Percentiles rank a stretch among this genome's conserved stretches.
phyloP scores from a whole-genome alignment of 257 asterid species.

The Lavandula angustifolia region DNA sequence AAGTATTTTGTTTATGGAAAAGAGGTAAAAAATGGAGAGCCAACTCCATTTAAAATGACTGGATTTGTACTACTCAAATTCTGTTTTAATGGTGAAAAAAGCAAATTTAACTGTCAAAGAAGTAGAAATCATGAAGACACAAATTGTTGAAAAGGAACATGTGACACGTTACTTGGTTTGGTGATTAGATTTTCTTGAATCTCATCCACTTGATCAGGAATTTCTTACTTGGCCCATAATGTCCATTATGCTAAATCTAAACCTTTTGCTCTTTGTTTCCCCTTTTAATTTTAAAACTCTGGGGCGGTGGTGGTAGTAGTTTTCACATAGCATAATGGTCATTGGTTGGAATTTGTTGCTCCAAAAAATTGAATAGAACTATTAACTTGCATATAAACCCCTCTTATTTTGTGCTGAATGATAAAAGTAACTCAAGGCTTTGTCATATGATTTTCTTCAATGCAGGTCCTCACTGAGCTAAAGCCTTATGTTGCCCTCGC shows the following conservation, averaged over 20 bases:
- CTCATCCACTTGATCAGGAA: background rate
- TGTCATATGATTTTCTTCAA: constrained; percentile 13
- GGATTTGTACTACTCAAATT: background rate
- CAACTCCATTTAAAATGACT: background rate
- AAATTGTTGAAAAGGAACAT: background rate
- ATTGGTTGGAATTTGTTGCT: background rate
- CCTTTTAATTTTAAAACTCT: too few species aligned
- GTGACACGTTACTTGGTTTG: background rate
- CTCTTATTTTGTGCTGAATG: background rate
- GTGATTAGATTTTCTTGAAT: background rate
- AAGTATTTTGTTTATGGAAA: background rate
- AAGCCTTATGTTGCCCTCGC: constrained; percentile 84
- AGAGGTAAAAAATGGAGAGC: background rate
- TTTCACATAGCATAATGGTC: background rate
- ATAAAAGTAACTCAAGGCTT: background rate
- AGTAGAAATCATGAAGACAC: background rate
- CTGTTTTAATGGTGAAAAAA: background rate
- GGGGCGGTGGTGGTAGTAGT: background rate
- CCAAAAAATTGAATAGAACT: too few species aligned
- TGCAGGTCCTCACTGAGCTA: constrained; percentile 80
- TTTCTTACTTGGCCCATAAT: background rate
- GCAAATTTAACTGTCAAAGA: background rate
- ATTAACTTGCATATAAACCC: too few species aligned
- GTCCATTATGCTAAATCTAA: background rate
- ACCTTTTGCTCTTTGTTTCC: background rate